Evolutionary conservation across 2,329 filamentous ascomycete genomes (phyloP), one percentile per base, ranked within the genome.

Genomic region (Huntiella savannae): DNA sequence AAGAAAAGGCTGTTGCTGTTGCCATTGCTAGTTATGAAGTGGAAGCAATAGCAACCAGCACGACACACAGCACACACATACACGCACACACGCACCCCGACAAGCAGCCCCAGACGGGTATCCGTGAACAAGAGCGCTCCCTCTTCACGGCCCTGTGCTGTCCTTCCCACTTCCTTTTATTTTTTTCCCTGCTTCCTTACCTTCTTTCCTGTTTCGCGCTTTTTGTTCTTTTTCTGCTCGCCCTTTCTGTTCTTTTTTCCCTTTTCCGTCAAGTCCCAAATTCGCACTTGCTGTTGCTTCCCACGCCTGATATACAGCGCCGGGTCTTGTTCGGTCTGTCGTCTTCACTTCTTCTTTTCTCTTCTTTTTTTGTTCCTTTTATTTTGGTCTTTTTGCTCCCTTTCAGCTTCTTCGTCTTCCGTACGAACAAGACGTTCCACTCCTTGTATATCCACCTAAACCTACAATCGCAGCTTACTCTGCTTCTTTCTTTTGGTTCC

Each of bases 171-270:
- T 28, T 28, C 33, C n/a, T 33, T 36, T 22, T 44, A 12, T 13
- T 43, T 34, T n/a, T 36, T 34, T 16, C 33, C 11, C n/a, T 32
- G 8, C 5, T 41, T 10, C 33, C 17, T 41, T 41, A 11, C 37
- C 13, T 40, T 19, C 15, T 28, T 28, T 28, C 22, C 22, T 28
- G 22, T 28, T 28, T 28, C 33, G 40, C 33, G 40, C n/a, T 33
- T 38, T 43, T 48, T 33, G 13, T 43, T 48, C 40, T 48, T 32
- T 35, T 44, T 43, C 34, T 42, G 33, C 33, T 46, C 38, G 33
- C 38, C 40, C 13, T 43, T 46, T 35, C 15, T 32, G 19, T 43
- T 45, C 41, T 45, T 33, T 41, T 8, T 40, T 40, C 36, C 19
- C 28, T 19, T 37, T 42, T 43, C 34, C 17, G 42, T 49, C 39